Base-by-base conservation (phyloP, 2,329 filamentous ascomycete species). In the Colletotrichum agaves region DNA sequence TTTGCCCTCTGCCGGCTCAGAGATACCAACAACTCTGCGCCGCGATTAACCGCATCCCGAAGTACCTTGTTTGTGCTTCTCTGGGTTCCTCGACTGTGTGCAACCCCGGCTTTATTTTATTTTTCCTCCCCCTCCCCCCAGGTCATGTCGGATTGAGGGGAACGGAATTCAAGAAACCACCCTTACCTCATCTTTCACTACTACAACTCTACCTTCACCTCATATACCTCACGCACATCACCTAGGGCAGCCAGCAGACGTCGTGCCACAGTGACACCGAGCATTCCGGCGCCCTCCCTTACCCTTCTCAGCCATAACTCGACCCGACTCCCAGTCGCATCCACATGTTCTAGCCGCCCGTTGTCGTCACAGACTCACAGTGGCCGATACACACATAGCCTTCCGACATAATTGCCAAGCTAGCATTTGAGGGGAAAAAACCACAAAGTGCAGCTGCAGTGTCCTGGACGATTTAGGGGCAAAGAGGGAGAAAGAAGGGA, bases 261-360 rank as follows among this genome's bases (percentile, higher is more conserved):
- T 58, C 62, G 66, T 69, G 63, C 63, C 63, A 69, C 62, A 21
- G 66, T 69, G 23, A 67, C 62, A 62, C 66, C 62, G 50, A 69
- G 23, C 66, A 69, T 69, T 69, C 62, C 66, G 66, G 33, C 65
- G 47, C 33, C 39, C 46, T 65, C 61, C 60, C 64, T 68, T 59
- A 35, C 31, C 65, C 61, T 55, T 27, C 33, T 37, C 53, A 60
- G 44, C n/a, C 50, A 27, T 33, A 52, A 39, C 46, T 31, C 39
- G 39, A 61, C 35, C 41, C 46, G 31, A 65, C 55, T 58, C 21
- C 13, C 33, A 43, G 33, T 47, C 47, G 46, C 21, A 43, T 47
- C 31, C 61, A 39, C 55, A 64, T 64, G 46, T 53, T 64, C 47
- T 68, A 47, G 53, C 23, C 21, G 31, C 56, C 27, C 37, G 44